phyloP scores from a whole-genome alignment of 768 basidiomycete genomes.

The Tylopilus rubrobrunneus region DNA sequence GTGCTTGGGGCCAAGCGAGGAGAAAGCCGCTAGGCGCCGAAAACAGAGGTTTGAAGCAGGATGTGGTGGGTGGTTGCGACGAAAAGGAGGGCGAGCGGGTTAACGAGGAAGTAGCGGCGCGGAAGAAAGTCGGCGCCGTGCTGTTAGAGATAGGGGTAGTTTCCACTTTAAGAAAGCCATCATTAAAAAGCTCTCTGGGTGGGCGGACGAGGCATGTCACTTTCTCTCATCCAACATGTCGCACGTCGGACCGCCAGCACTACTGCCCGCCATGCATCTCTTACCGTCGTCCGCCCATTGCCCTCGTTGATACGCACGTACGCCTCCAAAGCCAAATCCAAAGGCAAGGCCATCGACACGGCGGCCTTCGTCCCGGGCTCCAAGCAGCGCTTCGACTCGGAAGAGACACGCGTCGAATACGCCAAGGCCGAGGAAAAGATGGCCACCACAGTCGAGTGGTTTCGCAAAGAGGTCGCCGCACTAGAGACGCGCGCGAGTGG shows the following conservation, averaged over 20 bases:
- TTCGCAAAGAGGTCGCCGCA: conserved; percentile 70
- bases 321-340: conserved; percentile 26
- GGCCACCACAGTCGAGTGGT: conserved; percentile 64
- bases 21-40: too few relatives aligned
- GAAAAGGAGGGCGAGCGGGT: too few relatives aligned
- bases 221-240: conserved; percentile 6
- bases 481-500: conserved; percentile 71
- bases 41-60: too few relatives aligned
- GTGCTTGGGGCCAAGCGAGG: too few relatives aligned
- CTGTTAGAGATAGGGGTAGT: conserved; percentile 1
- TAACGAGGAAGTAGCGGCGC: too few relatives aligned
- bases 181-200: not conserved
- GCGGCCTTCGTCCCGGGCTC: conserved; percentile 65
- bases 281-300: not conserved
- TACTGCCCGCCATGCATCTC: not conserved
- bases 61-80: too few relatives aligned
- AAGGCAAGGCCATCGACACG: conserved; percentile 34
- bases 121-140: too few relatives aligned
- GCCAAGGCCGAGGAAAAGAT: conserved; percentile 61
- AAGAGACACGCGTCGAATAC: conserved; percentile 55
- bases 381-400: conserved; percentile 53
- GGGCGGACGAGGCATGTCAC: conserved; percentile 4
- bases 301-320: conserved; percentile 15
- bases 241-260: not conserved
- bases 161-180: not conserved